These are phyloP conservation scores for Russula abietina DNA, from an alignment of 768 basidiomycete genomes.

Conservation along the genomic window DNA sequence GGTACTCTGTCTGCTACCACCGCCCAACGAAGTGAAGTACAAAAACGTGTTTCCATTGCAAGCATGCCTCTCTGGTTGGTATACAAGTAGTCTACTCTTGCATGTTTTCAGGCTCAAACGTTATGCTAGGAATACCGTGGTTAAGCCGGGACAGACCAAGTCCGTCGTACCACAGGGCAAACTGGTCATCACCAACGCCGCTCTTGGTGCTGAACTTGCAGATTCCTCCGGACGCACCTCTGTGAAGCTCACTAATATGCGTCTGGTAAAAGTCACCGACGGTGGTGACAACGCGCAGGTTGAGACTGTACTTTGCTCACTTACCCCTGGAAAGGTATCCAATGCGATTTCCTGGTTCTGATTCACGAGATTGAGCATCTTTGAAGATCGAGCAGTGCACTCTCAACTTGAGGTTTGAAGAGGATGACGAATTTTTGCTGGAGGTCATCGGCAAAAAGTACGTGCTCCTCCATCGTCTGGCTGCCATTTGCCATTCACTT, in stretches of 20 bases:
- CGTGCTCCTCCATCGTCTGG: conserved; percentile 21
- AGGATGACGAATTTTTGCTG: conserved; percentile 59
- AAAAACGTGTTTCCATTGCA: conserved; percentile 14
- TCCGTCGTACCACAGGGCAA: conserved; percentile 56
- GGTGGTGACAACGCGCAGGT: conserved; percentile 37
- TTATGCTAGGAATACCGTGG: conserved; percentile 49
- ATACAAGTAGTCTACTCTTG: background rate
- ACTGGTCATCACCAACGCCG: conserved; percentile 75
- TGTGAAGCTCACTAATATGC: conserved; percentile 57
- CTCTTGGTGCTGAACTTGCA: conserved; percentile 66
- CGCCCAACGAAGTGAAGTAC: conserved; percentile 7
- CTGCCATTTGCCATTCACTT: background rate
- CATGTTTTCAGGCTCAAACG: conserved; percentile 17
- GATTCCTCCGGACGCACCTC: conserved; percentile 57
- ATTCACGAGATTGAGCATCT: conserved; percentile 6
- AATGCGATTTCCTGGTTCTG: background rate
- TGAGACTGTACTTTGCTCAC: conserved; percentile 64
- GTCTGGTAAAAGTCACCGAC: conserved; percentile 36
- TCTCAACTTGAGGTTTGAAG: conserved; percentile 64
- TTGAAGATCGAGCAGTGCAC: conserved; percentile 69
- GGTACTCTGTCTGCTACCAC: too few relatives aligned
- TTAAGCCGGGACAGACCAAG: conserved; percentile 54
- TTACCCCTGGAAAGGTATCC: conserved; percentile 76
- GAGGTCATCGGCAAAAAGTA: conserved; percentile 81
- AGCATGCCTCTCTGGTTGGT: conserved; percentile 59